Percentiles rank a stretch among this genome's conserved stretches.
Conservation (phyloP, 2,329 filamentous ascomycete species). For the Epichloe gansuensis region DNA sequence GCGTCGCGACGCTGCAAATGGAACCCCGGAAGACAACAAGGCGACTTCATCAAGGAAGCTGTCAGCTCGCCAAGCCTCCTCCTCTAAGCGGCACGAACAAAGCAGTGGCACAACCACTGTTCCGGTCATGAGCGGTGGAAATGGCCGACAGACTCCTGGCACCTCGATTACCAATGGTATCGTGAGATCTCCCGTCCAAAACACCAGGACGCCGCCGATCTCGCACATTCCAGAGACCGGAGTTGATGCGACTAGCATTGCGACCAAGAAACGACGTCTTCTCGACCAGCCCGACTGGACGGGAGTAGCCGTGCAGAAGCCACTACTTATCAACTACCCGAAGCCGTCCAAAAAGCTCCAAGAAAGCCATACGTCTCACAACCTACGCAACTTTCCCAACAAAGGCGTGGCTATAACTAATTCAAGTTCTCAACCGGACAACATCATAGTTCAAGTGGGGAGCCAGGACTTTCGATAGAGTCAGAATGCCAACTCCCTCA, state of each 20-base stretch:
- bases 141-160: background rate
- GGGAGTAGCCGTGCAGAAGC: conserved; percentile 19
- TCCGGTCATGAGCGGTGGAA: conserved; percentile 1
- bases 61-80: background rate
- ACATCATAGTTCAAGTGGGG: conserved; percentile 17
- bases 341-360: conserved; percentile 6
- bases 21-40: background rate
- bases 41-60: background rate
- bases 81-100: background rate
- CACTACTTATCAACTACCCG: conserved; percentile 12
- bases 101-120: too few species aligned
- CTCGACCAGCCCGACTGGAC: conserved; percentile 19
- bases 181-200: background rate
- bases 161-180: background rate
- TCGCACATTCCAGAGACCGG: background rate
- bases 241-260: conserved; percentile 6
- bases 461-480: conserved; percentile 18
- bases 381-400: background rate
- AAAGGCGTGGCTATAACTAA: background rate
- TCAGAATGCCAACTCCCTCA: conserved; percentile 8
- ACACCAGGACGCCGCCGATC: background rate
- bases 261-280: conserved; percentile 14
- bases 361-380: background rate
- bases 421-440: background rate
- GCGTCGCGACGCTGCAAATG: conserved; percentile 2